Conservation (phyloP, 305 asterid genomes). For the Solanum hybrid region DNA sequence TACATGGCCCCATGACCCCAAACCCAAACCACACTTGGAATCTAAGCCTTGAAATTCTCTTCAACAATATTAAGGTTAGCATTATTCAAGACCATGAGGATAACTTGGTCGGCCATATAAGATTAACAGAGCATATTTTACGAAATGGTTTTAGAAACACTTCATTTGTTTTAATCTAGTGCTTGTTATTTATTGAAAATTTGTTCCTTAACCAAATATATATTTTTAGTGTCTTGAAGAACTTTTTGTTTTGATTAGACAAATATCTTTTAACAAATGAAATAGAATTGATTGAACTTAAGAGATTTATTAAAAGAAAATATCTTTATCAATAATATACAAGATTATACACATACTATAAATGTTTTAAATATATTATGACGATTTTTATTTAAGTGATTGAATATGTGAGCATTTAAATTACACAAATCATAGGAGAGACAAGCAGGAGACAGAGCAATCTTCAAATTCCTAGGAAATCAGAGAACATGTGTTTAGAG, state of each 20-base stretch:
- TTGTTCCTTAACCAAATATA: neutral
- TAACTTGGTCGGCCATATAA: neutral
- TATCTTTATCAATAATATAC: too few relatives aligned
- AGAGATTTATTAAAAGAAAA: too few relatives aligned
- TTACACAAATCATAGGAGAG: neutral
- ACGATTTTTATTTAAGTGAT: neutral
- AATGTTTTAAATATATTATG: too few relatives aligned
- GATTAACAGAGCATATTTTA: neutral
- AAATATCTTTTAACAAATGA: neutral
- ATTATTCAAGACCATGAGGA: neutral
- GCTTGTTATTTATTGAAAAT: neutral
- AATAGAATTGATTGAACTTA: neutral
- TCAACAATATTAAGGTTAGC: neutral
- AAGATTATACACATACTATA: neutral
- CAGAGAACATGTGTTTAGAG: neutral
- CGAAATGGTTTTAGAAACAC: neutral
- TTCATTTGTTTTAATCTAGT: neutral
- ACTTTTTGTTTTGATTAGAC: neutral
- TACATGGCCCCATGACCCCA: neutral
- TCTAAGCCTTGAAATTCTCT: neutral
- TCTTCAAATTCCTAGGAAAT: neutral
- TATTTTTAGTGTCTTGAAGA: neutral
- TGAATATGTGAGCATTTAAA: neutral
- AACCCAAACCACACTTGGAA: neutral
- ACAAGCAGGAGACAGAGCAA: neutral